Base-by-base conservation (phyloP, 805 yeast species). In the Yarrowia sp. region DNA sequence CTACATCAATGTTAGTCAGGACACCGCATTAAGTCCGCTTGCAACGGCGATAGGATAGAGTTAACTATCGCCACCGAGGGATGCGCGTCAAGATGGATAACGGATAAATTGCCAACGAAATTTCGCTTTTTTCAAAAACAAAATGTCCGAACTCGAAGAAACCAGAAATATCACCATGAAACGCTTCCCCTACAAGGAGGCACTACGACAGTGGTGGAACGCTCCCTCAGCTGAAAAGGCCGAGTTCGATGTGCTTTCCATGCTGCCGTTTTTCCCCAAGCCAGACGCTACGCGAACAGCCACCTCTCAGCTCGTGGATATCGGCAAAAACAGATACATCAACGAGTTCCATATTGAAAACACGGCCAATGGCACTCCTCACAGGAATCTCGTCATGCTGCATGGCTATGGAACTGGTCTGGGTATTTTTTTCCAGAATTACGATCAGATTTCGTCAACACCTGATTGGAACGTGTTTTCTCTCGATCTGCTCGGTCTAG, bases 341-440 rank as follows among this genome's bases (percentile, higher is more conserved):
- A 93, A 92, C 75, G 98, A 93, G 76, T 85, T 92, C 66, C 81
- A 77, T 66, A 83, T 92, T 33, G 67, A 60, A 11, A 74, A 74
- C 45, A 64, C 68, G 18, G 57, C 51, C 17, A 43, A 35, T 35
- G 50, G 22, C 39, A 65, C 35, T 50, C 45, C 47, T 67, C 80
- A 69, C 83, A 79, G 68, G 83, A 87, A 74, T 65, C 74, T 92
- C 28, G 90, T 95, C 1, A 75, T 93, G 67, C 76, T 95, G 4
- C 99, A 93, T 75, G 99, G 99, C 0, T 92, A 91, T 72, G 97
- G 96, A 1, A 96, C 98, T 0, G 90, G 96, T 1, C 82, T 92
- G 13, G 93, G 96, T 31, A 86, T 91, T 64, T 93, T 85, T 70
- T 83, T 87, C 71, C 84, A 87, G 67, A 93, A 90, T 72, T 84